Base-by-base conservation (phyloP, 257 asterid genomes). In the Solanum chilense region DNA sequence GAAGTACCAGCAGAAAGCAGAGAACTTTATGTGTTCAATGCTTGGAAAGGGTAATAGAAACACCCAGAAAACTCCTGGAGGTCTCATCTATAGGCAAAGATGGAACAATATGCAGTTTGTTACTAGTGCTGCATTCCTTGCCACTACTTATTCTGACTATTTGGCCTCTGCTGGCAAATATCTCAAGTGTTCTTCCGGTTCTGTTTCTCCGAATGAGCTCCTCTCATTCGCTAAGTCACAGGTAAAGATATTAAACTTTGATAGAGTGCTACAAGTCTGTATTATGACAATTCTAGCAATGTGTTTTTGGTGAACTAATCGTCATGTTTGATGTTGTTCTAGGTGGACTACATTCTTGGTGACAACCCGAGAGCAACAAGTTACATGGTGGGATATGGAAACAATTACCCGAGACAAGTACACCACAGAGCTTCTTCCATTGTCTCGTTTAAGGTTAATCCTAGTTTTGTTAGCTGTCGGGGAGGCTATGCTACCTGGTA, bases 91-190 rank as follows among this genome's bases (percentile, higher is more conserved):
- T 94, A 90, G 96, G 44, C 99, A 97, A 90, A 91, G 96, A 86
- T 97, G 99, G 99, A 97, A 97, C 96, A 97, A 97, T 87, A 86
- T 97, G 98, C 99, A 96, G 92, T 97, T 95, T 92, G 99, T 96
- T 10, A 94, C 99, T 5, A 93, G 98, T 87, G 97, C 99, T 86
- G 92, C 99, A 0, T 97, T 95, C 93, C 96, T 97, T 47, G 88
- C 89, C 89, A 90, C 99, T 14, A 97, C 95, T 88, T 97, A 97
- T 92, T 93, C 99, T 3, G 99, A 97, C 58, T 95, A 97, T 86
- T 93, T 97, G 3, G 52, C 97, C 8, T 97, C 99, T 60, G 97
- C 98, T 6, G 91, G 97, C 58, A 92, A 93, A 88, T 89, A 93
- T 77, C 98, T 97, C 68, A 89, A 90, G 84, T 97, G 99, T 88